Evolutionary conservation across 2,329 filamentous ascomycete species (phyloP).

Genomic region (Exophiala sideris): DNA sequence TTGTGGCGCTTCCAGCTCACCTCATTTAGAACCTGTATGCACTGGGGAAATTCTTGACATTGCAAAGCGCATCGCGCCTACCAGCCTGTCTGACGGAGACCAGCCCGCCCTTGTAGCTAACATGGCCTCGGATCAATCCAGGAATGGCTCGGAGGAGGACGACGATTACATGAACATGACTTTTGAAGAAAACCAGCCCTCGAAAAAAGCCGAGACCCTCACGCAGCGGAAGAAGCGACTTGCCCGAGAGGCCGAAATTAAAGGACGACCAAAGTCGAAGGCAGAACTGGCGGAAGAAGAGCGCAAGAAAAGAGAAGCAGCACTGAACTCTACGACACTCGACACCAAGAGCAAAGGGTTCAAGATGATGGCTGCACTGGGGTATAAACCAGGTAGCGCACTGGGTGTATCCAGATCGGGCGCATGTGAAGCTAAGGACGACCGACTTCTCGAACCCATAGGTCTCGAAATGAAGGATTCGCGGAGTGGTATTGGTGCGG

Average conservation of each 20-base stretch:
- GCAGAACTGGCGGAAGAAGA: conserved; percentile 75
- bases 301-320: conserved; percentile 67
- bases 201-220: conserved; percentile 57
- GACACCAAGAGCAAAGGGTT: conserved; percentile 72
- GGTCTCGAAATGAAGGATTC: conserved; percentile 73
- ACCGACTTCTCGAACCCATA: conserved; percentile 67
- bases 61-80: too few species aligned
- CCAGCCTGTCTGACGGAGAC: not conserved
- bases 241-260: conserved; percentile 61
- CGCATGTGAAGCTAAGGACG: conserved; percentile 27
- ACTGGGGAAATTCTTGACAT: too few species aligned
- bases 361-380: conserved; percentile 95
- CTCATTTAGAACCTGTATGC: too few species aligned
- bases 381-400: conserved; percentile 72
- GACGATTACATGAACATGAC: conserved; percentile 98
- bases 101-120: not conserved
- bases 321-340: conserved; percentile 71
- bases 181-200: conserved; percentile 62
- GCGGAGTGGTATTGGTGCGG: conserved; percentile 77
- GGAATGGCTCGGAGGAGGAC: conserved; percentile 58
- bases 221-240: conserved; percentile 57
- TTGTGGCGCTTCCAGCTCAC: too few species aligned
- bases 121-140: conserved; percentile 6
- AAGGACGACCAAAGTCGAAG: conserved; percentile 69
- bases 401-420: conserved; percentile 62